Conservation (phyloP, 73 alveolate genomes). For the Tetrahymena thermophila region DNA sequence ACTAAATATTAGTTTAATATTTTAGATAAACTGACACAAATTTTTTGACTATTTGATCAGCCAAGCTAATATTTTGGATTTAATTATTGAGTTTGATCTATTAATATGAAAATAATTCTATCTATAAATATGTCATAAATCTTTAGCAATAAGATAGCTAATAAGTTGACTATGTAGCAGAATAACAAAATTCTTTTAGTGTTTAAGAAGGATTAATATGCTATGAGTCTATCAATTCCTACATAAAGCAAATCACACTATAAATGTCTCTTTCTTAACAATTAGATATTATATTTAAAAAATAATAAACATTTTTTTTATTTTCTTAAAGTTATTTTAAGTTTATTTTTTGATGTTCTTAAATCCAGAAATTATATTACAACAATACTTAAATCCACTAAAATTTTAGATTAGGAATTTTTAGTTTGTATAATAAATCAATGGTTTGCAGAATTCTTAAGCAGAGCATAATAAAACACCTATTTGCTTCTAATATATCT, state of each 20-base stretch:
- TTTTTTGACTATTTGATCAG: not conserved
- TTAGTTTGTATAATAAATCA: not conserved
- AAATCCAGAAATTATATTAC: not conserved
- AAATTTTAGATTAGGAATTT: not conserved
- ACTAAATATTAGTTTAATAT: not conserved
- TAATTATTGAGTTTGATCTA: not conserved
- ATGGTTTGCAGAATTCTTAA: not conserved
- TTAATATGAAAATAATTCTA: not conserved
- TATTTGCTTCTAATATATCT: too few species aligned
- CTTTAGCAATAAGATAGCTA: not conserved
- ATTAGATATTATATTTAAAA: not conserved
- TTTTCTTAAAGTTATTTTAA: too few species aligned
- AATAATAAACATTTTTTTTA: not conserved
- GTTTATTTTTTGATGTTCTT: not conserved
- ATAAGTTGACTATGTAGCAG: not conserved
- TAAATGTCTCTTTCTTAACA: not conserved
- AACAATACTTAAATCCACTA: not conserved
- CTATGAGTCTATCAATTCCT: not conserved
- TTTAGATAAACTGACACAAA: not conserved
- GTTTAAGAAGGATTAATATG: not conserved
- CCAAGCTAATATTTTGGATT: too few species aligned
- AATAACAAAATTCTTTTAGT: not conserved
- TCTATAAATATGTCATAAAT: not conserved
- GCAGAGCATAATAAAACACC: not conserved
- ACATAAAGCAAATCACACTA: not conserved